phyloP scores from a whole-genome alignment of 2,329 filamentous ascomycete species.

The Onygena corvina region DNA sequence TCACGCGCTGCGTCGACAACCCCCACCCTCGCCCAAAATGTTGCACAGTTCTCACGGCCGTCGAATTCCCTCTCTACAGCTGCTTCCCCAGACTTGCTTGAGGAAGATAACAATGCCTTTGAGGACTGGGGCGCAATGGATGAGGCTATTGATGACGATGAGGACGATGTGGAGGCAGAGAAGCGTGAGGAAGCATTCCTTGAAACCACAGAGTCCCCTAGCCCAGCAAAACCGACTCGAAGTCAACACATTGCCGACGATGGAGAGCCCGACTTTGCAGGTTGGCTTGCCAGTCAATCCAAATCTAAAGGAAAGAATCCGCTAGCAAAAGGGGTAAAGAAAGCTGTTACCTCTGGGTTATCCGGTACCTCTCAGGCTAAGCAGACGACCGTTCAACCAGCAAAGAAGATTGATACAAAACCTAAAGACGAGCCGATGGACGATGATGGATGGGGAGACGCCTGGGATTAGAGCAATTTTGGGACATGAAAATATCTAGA shows the following conservation, averaged over 20 bases:
- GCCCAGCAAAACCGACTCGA: conserved; percentile 19
- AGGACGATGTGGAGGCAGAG: conserved; percentile 40
- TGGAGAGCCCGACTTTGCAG: conserved; percentile 87
- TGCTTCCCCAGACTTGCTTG: conserved; percentile 33
- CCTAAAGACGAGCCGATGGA: conserved; percentile 36
- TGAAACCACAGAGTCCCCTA: conserved; percentile 27
- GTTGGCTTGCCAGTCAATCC: conserved; percentile 81
- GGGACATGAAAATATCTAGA: neutral
- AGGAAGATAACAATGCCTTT: conserved; percentile 37
- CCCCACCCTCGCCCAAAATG: neutral
- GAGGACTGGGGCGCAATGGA: conserved; percentile 64
- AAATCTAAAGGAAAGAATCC: conserved; percentile 60
- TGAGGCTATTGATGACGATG: conserved; percentile 36
- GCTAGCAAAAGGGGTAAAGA: conserved; percentile 71
- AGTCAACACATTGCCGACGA: conserved; percentile 58
- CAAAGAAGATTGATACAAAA: conserved; percentile 62
- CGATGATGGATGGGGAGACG: conserved; percentile 40
- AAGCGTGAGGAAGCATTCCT: conserved; percentile 38
- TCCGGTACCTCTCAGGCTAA: conserved; percentile 27
- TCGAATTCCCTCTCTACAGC: conserved; percentile 29
- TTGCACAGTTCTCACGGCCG: conserved; percentile 3
- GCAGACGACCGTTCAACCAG: conserved; percentile 27
- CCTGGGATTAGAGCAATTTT: conserved; percentile 33
- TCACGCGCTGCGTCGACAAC: neutral
- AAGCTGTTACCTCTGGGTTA: conserved; percentile 37